Evolutionary conservation across 2,329 filamentous ascomycete species (phyloP).

Genomic region (Nemania abortiva): DNA sequence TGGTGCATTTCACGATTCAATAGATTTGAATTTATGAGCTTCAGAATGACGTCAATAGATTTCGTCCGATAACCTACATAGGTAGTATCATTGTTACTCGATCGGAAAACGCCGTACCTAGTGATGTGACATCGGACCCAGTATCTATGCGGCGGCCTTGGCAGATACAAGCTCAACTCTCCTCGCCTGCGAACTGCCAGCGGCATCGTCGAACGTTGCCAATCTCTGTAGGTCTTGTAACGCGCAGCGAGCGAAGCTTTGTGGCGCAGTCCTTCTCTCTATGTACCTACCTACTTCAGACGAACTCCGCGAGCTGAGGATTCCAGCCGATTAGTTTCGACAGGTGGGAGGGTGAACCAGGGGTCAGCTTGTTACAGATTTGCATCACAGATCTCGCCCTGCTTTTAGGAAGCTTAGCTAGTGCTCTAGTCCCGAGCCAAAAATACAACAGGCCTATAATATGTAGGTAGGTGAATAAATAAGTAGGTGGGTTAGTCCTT

Average conservation of each 20-base stretch:
- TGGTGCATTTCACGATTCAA: conserved; percentile 37
- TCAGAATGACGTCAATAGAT: background rate
- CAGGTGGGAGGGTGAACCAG: background rate
- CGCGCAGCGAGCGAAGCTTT: conserved; percentile 8
- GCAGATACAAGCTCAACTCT: background rate
- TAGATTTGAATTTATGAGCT: conserved; percentile 32
- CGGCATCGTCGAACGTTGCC: background rate
- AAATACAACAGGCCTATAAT: background rate
- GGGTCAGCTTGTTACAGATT: conserved; percentile 32
- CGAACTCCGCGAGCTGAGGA: conserved; percentile 1
- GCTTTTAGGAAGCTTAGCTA: background rate
- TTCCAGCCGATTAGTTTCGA: background rate
- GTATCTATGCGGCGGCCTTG: background rate
- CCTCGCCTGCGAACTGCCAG: background rate
- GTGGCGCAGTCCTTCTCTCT: conserved; percentile 10
- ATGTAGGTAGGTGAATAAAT: background rate
- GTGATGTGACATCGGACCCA: background rate
- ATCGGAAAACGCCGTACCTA: background rate
- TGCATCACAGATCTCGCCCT: conserved; percentile 23
- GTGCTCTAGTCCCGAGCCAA: background rate
- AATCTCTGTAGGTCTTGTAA: background rate
- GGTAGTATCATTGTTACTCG: background rate
- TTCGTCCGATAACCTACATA: background rate
- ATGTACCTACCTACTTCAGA: background rate
- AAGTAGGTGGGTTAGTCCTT: background rate